phyloP scores from a whole-genome alignment of 164 flowering plant genomes.

The Chimonanthus salicifolius region DNA sequence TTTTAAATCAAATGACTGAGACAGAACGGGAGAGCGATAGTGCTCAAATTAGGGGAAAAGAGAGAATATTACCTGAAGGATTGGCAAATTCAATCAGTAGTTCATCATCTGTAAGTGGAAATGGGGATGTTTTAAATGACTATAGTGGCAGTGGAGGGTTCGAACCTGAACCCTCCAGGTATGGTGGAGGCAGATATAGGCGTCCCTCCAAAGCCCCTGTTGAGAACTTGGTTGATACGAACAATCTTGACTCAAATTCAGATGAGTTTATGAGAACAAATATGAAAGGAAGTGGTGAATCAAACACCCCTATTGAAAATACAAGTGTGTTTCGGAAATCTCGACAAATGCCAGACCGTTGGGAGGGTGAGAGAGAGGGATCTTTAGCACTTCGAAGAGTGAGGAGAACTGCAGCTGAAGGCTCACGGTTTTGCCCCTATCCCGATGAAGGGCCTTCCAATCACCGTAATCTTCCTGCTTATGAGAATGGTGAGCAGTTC shows the following conservation, averaged over 20 bases:
- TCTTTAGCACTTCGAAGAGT: constrained; percentile 13
- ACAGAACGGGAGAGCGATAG: constrained; percentile 21
- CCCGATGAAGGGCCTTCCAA: constrained; percentile 40
- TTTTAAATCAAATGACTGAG: constrained; percentile 12
- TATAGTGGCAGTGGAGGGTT: background rate
- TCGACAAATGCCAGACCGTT: constrained; percentile 1
- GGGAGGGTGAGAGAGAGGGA: constrained; percentile 4
- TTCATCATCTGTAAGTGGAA: constrained; percentile 20
- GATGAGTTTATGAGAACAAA: constrained; percentile 9
- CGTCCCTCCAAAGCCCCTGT: constrained; percentile 12
- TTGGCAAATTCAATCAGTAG: constrained; percentile 8
- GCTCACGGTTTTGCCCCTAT: constrained; percentile 24
- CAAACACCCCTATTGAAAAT: constrained; percentile 16
- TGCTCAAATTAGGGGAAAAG: constrained; percentile 15
- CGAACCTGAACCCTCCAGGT: background rate
- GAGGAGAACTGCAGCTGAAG: constrained; percentile 17
- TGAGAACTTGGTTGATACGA: constrained; percentile 11
- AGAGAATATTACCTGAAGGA: constrained; percentile 13
- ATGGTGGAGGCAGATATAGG: constrained; percentile 9
- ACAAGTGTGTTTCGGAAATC: constrained; percentile 9
- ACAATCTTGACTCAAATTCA: constrained; percentile 8
- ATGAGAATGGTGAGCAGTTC: constrained; percentile 21
- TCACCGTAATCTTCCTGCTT: constrained; percentile 17
- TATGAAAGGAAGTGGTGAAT: constrained; percentile 17
- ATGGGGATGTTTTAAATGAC: constrained; percentile 9